A percentile compares a stretch with the other conserved stretches of the same genome.
Conservation (phyloP, 495 filamentous ascomycete species). For the Xylaria palmicola region DNA sequence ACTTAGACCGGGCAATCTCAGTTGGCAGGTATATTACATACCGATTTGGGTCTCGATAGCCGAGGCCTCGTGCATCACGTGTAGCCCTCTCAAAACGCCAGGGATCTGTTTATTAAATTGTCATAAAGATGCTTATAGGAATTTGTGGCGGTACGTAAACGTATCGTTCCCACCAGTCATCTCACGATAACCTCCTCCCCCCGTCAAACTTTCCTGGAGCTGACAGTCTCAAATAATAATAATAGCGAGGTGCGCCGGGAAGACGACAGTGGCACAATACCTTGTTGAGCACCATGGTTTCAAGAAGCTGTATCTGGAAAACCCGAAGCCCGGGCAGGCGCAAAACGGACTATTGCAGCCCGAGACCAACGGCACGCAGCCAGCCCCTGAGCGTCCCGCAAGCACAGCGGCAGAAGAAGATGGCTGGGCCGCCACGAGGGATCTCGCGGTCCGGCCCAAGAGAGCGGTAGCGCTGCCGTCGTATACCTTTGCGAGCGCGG, state of each 20-base stretch:
- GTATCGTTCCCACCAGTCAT: constrained; percentile 1
- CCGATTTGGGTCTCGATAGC: background rate
- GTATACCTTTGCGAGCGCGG: constrained; percentile 55
- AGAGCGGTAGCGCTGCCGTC: constrained; percentile 16
- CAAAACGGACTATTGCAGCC: background rate
- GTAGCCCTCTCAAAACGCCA: no score
- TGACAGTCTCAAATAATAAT: constrained; percentile 24
- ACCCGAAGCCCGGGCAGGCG: background rate
- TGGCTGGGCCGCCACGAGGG: background rate
- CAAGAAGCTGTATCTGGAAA: constrained; percentile 50
- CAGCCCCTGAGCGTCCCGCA: constrained; percentile 27
- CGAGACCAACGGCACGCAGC: background rate
- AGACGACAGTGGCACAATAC: constrained; percentile 80
- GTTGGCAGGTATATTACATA: no score
- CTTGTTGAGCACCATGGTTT: constrained; percentile 78
- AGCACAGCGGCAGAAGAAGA: constrained; percentile 15
- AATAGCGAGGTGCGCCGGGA: constrained; percentile 90
- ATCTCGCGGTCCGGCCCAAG: constrained; percentile 21
- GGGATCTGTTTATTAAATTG: no score
- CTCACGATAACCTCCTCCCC: constrained; percentile 16
- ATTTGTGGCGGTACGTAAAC: constrained; percentile 75
- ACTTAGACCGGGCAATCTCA: no score
- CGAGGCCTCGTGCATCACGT: no score
- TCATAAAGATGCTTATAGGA: constrained; percentile 77
- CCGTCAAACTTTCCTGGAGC: constrained; percentile 2